Evolutionary conservation across 2,329 filamentous ascomycete genomes (phyloP), one percentile per base, ranked within the genome.

Genomic region (Fusarium guadeloupense): DNA sequence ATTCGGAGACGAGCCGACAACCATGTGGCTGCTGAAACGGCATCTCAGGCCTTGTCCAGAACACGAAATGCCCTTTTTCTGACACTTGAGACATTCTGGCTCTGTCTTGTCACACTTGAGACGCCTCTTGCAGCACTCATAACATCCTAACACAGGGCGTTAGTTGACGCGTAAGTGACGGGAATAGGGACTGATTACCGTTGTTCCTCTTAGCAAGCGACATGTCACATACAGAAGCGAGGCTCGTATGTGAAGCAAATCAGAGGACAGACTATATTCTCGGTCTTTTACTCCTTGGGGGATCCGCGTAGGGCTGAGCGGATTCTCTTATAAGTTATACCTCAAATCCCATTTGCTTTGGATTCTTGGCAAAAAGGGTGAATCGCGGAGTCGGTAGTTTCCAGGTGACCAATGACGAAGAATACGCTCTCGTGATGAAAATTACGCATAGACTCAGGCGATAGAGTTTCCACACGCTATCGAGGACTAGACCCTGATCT

Each of bases 41-140:
- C 75, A 77, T 9, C 74, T 69, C 6, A 74, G 55, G 4, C 73
- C 73, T 23, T 76, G 66, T 0, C 77, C 77, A 1, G 77, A 78
- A 59, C 77, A 78, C 8, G 70, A 62, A 16, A 78, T 66, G n/a
- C 72, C 72, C 28, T 73, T 74, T 49, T 78, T 78, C 9, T 68
- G 59, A 48, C 77, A 79, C 44, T 78, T 78, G 17, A 66, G 57
- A 51, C 77, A 79, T 49, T 71, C 66, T 2, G 77, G 77, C 41
- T 76, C 71, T 16, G 70, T 69, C 54, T 74, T 75, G 61, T 79
- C 77, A 61, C 77, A 79, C 26, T 70, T 71, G 23, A 79, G 72
- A 20, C 77, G 72, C 30, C 77, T 70, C 44, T 67, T 72, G 43
- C 69, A 73, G 58, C 77, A 78, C 59, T 78, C 73, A 31, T 74